Evolutionary conservation across 768 basidiomycete genomes (phyloP).

Genomic region (Fistulinella prunicolor): DNA sequence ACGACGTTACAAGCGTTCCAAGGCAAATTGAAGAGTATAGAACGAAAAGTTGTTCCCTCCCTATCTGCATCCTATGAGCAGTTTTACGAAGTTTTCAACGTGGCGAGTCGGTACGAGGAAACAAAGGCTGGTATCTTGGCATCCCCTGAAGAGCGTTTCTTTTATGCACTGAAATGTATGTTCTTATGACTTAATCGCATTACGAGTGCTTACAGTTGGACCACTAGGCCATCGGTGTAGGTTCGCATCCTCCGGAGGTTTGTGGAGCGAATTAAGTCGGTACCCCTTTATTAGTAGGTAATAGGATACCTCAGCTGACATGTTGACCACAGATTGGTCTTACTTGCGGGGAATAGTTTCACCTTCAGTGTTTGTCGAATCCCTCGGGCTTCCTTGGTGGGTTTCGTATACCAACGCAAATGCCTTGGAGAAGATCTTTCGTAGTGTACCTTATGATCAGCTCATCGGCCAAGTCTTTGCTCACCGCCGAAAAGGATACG

Average conservation of each 20-base stretch:
- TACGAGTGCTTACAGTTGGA: not conserved
- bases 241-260: not conserved
- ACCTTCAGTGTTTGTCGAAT: conserved; percentile 12
- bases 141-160: not conserved
- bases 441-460: conserved; percentile 3
- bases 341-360: conserved; percentile 13
- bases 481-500: conserved; percentile 5
- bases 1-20: conserved; percentile 11
- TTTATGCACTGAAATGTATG: conserved; percentile 9
- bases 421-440: conserved; percentile 6
- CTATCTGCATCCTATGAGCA: conserved; percentile 6
- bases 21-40: conserved; percentile 5
- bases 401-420: conserved; percentile 4
- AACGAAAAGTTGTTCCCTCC: conserved; percentile 8
- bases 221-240: conserved; percentile 4
- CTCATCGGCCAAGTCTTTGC: conserved; percentile 5
- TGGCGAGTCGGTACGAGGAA: not conserved
- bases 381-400: conserved; percentile 18
- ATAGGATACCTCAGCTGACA: conserved; percentile 1
- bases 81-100: conserved; percentile 8
- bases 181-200: not conserved
- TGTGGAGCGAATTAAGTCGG: conserved; percentile 16
- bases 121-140: not conserved
- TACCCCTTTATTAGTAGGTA: not conserved
- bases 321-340: conserved; percentile 10